These are phyloP conservation scores for Breynia disticha DNA, from an alignment of 441 rosid genomes.

Conservation along the genomic window DNA sequence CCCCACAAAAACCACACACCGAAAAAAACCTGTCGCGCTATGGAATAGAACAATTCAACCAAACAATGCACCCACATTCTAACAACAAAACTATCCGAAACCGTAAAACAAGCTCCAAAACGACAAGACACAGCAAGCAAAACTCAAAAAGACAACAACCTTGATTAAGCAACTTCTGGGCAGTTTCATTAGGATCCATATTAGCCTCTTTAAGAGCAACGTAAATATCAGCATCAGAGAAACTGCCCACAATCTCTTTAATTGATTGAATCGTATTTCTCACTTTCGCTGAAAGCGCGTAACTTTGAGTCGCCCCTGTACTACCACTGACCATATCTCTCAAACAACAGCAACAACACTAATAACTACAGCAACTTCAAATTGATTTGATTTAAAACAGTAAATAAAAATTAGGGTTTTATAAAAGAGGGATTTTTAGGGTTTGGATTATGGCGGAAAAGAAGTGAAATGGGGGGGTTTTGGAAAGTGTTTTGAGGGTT, in stretches of 20 bases:
- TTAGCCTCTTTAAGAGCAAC: constrained; percentile 53
- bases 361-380: too few relatives aligned
- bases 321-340: constrained; percentile 38
- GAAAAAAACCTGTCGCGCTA: not conserved
- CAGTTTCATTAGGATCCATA: constrained; percentile 83
- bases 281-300: constrained; percentile 32
- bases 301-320: constrained; percentile 15
- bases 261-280: constrained; percentile 54
- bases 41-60: not conserved
- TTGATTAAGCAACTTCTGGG: constrained; percentile 67
- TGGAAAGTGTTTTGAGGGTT: too few relatives aligned
- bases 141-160: too few relatives aligned
- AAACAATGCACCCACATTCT: too few relatives aligned
- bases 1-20: not conserved
- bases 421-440: too few relatives aligned
- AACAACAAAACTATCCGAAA: too few relatives aligned
- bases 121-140: too few relatives aligned
- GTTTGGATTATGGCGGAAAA: too few relatives aligned
- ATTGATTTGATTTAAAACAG: too few relatives aligned
- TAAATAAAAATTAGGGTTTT: too few relatives aligned
- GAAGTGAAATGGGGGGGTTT: too few relatives aligned
- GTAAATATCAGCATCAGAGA: constrained; percentile 70
- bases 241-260: constrained; percentile 69
- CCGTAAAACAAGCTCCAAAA: too few relatives aligned
- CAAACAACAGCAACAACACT: not conserved